Evolutionary conservation across 1,139 yeast species (phyloP), one percentile per base, ranked within the genome.

Genomic region (Pichia sp.): DNA sequence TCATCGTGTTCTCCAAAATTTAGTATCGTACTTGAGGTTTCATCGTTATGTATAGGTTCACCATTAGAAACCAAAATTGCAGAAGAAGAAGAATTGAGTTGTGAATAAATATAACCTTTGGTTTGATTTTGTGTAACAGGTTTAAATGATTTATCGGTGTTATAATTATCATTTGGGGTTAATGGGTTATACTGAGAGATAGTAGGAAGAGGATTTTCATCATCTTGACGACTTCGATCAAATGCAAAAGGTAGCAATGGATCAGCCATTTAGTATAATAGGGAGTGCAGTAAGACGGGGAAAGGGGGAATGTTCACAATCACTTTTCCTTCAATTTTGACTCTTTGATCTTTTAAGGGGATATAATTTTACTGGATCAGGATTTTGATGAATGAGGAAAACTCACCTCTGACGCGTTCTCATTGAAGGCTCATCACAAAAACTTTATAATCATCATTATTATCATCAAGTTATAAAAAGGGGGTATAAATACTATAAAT

Each of bases 211-310:
- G 28, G 17, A 22, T 22, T 22, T 10, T 12, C 15, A 21, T 47
- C 54, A n/a, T 42, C 36, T 7, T 40, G 34, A n/a, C 55, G 40
- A 3, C 60, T 55, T 6, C 43, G 40, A 40, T 55, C 54, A 36
- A 44, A 55, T 4, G 59, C 51, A 42, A 55, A 45, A 2, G 60
- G 60, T 10, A 55, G 44, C 22, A 56, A 44, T 8, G 53, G 52
- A n/a, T 46, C 46, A 45, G 40, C 33, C 47, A 44, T 44, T 6
- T 4, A n/a, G 6, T 10, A 18, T 9, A 10, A 45, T 44, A n/a
- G n/a, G n/a, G n/a, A n/a, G n/a, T n/a, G n/a, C n/a, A n/a, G n/a
- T n/a, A n/a, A n/a, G n/a, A n/a, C n/a, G n/a, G n/a, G n/a, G n/a
- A n/a, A n/a, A n/a, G n/a, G n/a, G n/a, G n/a, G n/a, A n/a, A n/a